Base-by-base conservation (phyloP, 2,329 filamentous ascomycete species). In the Dichotomopilus funicola region DNA sequence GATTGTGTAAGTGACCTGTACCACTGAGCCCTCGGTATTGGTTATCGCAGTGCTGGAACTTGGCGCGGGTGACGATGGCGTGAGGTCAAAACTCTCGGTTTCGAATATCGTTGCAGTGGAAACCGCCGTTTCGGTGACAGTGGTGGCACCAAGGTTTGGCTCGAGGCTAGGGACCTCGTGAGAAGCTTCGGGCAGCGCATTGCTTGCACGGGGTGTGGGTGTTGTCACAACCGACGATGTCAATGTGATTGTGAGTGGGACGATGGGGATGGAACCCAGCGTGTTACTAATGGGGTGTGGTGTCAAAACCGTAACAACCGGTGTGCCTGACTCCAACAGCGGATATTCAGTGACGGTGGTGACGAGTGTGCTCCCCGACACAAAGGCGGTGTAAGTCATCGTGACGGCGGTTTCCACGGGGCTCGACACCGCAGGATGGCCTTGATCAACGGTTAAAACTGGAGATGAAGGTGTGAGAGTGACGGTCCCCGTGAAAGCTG, bases 401-500 rank as follows among this genome's bases (percentile, higher is more conserved):
- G 42, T 45, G 43, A 45, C 43, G 4, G 27, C 27, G 36, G 19
- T 19, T 27, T 27, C 19, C 19, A 27, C 19, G 19, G 27, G 48
- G 10, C 27, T n/a, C 36, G 31, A 47, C 33, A 35, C 12, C 35
- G 33, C 3, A 10, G 6, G 44, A 13, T 13, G 40, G 40, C 36
- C 8, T 38, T 27, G 19, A 27, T 27, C 19, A 27, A 27, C 12
- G 6, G 5, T 45, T 11, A 9, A 6, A 5, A 12, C 6, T 1
- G 51, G 31, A 5, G 46, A 34, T n/a, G 47, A 45, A 19, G 53
- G 53, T 12, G 62, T 63, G 35, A 61, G 34, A 0, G 63, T 64
- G 47, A 63, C 53, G 5, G 60, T 55, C 3, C 59, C 63, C 38
- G 59, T 63, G 43, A 62, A 63, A 4, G 59, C 35, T 3, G 51